Percentiles rank a stretch among this genome's conserved stretches.
These are phyloP conservation scores for Odontarrhena argentea DNA, from an alignment of 345 rosid genomes.

Conservation along the genomic window DNA sequence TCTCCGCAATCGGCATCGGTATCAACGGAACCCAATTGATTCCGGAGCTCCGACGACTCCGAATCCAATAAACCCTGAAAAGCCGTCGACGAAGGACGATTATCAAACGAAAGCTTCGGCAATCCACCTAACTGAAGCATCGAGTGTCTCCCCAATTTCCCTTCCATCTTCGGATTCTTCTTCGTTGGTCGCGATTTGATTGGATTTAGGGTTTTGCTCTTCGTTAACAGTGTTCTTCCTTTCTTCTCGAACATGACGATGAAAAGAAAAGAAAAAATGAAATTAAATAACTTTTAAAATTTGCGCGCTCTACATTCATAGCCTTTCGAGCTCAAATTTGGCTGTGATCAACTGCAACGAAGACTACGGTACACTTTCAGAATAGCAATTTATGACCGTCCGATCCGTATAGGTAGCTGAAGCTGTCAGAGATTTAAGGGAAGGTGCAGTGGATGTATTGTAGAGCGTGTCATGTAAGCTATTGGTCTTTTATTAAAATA, in stretches of 20 bases:
- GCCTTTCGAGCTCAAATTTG: conserved; percentile 14
- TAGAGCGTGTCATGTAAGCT: conserved; percentile 45
- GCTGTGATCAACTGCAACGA: neutral
- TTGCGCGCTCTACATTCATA: conserved; percentile 44
- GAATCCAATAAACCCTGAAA: conserved; percentile 56
- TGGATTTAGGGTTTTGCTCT: conserved; percentile 50
- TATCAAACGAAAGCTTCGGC: conserved; percentile 35
- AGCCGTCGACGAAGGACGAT: conserved; percentile 40
- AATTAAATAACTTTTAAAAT: conserved; percentile 25
- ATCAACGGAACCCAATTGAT: conserved; percentile 38
- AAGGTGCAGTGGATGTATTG: conserved; percentile 5
- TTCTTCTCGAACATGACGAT: conserved; percentile 38
- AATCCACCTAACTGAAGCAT: conserved; percentile 52
- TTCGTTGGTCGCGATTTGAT: conserved; percentile 38
- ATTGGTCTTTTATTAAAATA: conserved; percentile 13
- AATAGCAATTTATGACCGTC: conserved; percentile 13
- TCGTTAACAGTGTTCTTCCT: conserved; percentile 42
- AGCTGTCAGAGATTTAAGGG: conserved; percentile 1
- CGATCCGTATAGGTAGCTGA: neutral
- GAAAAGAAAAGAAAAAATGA: neutral
- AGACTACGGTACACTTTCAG: neutral
- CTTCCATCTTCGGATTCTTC: conserved; percentile 49
- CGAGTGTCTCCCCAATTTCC: conserved; percentile 48
- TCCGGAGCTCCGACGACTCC: conserved; percentile 42
- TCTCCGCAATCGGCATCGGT: conserved; percentile 50